These are phyloP conservation scores for Gryganskiella cystojenkinii DNA, from an alignment of 192 early-diverging fungal genomes.

Conservation along the genomic window DNA sequence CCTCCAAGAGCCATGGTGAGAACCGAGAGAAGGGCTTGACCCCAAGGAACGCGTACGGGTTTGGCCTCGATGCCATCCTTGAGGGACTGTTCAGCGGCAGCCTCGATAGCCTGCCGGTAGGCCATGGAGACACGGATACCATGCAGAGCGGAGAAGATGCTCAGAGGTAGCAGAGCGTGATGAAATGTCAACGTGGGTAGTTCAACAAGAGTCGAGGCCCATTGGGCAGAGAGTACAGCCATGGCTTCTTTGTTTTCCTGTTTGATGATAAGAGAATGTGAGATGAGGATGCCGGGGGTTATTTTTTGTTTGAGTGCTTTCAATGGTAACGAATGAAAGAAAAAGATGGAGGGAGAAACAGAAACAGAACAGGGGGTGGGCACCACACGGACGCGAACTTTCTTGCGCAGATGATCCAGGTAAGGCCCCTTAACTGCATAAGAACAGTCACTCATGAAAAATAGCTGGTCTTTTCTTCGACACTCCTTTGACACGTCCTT, in stretches of 20 bases:
- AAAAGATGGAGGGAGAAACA: too few relatives aligned
- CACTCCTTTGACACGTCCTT: too few relatives aligned
- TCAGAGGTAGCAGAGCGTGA: constrained; percentile 37
- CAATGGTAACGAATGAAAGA: too few relatives aligned
- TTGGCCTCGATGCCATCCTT: constrained; percentile 12
- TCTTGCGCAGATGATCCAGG: too few relatives aligned
- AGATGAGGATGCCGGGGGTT: too few relatives aligned
- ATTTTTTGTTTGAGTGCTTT: too few relatives aligned
- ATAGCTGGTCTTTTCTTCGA: too few relatives aligned
- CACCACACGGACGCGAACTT: too few relatives aligned
- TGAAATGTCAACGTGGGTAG: constrained; percentile 47
- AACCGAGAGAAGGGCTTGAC: constrained; percentile 39
- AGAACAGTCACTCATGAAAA: too few relatives aligned
- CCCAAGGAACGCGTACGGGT: constrained; percentile 21
- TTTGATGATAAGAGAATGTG: not conserved
- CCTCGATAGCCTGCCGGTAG: constrained; percentile 41
- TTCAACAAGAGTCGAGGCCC: constrained; percentile 38
- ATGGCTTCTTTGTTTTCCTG: too few relatives aligned
- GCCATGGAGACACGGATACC: constrained; percentile 47
- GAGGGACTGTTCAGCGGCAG: constrained; percentile 35
- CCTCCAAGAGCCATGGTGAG: constrained; percentile 43
- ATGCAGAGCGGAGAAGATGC: constrained; percentile 44
- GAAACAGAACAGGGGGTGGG: too few relatives aligned
- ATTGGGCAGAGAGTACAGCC: constrained; percentile 32
- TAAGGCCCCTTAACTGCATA: too few relatives aligned